Evolutionary conservation across 164 flowering plant genomes (phyloP).

Genomic region (Akebia trifoliata): DNA sequence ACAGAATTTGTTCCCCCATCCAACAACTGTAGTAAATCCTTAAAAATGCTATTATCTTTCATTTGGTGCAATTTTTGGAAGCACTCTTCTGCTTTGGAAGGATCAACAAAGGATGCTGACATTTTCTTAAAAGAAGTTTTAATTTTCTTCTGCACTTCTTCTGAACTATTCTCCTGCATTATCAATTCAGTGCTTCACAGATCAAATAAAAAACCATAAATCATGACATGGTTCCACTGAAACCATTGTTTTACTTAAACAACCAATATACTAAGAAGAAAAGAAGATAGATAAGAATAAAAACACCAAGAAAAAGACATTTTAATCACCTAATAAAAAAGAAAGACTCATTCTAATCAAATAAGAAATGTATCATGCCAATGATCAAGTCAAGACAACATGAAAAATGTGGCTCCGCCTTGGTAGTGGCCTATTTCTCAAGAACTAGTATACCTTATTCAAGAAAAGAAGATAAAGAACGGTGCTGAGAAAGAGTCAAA

Average conservation of each 20-base stretch:
- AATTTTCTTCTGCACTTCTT: constrained; percentile 37
- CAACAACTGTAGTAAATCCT: constrained; percentile 37
- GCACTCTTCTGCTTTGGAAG: constrained; percentile 65
- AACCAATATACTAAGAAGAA: background rate
- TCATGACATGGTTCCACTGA: background rate
- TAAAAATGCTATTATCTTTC: constrained; percentile 56
- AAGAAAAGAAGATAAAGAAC: no score
- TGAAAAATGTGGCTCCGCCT: no score
- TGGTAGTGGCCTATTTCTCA: no score
- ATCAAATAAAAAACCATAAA: background rate
- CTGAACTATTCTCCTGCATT: constrained; percentile 46
- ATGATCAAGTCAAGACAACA: no score
- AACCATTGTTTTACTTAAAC: background rate
- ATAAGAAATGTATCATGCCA: no score
- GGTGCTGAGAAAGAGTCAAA: no score
- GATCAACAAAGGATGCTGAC: constrained; percentile 66
- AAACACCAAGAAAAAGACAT: background rate
- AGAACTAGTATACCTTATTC: no score
- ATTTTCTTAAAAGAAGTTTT: constrained; percentile 41
- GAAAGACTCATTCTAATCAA: no score
- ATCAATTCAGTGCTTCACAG: background rate
- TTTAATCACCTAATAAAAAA: no score
- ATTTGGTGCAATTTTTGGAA: constrained; percentile 55
- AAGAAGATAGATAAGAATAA: background rate
- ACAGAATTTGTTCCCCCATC: constrained; percentile 23